Base-by-base conservation (phyloP, 1,139 yeast species). In the Debaryomyces sp. region DNA sequence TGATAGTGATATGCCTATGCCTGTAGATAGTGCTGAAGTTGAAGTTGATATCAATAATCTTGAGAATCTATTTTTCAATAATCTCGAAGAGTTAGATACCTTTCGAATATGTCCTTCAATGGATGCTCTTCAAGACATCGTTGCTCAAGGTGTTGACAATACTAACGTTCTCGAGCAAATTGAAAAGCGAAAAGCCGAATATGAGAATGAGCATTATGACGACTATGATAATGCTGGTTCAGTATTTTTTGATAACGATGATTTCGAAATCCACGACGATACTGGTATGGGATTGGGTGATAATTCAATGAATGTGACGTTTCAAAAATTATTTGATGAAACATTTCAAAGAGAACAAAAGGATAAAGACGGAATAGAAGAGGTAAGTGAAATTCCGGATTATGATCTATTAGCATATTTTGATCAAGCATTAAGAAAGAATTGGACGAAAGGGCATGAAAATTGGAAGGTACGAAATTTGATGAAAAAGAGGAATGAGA, bases 391-490 rank as follows among this genome's bases (percentile, higher is more conserved):
- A 45, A 73, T 82, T 15, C 67, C 82, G 54, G 90, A 85, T 55
- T 77, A 78, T 49, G 89, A 85, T 56, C 72, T 89, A 48, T 82
- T 89, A 83, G 84, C 89, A 1, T 88, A 88, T 61, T 89, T 89
- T 64, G 96, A 89, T 61, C 84, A 81, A 53, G 78, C 81, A 15
- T 69, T 89, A 67, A 82, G 77, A 52, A 77, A 80, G 44, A 85
- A 82, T 61, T 89, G 96, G 96, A 80, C 95, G 12, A 34, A 40
- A 36, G 96, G 97, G 6, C 92, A 96, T 8, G 94, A 88, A 53
- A 95, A 89, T 66, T 94, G 98, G 98, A 89, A 87, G 66, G 88
- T 92, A 9, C 72, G 79, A 18, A 40, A 44, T 15, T 36, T 48
- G 17, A 37, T 30, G 38, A 29, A 34, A 32, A 41, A 32, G 37